phyloP scores from a whole-genome alignment of 345 rosid species.

The Toxicodendron radicans region DNA sequence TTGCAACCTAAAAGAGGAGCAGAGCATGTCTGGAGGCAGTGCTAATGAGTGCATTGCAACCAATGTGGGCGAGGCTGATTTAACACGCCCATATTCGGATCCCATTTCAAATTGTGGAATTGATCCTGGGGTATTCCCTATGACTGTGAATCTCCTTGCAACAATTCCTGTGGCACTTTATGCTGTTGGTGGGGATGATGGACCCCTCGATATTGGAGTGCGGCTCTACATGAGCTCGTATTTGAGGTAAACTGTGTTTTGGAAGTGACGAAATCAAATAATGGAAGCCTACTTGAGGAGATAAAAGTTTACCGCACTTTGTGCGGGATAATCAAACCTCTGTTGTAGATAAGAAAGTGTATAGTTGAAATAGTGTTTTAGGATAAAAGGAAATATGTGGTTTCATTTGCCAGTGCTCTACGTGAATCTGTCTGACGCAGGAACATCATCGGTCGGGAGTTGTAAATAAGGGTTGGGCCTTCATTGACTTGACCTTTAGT shows the following conservation, averaged over 20 bases:
- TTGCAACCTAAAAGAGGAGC: constrained; percentile 35
- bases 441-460: constrained; percentile 26
- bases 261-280: neutral
- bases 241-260: constrained; percentile 30
- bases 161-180: constrained; percentile 79
- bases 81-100: constrained; percentile 6
- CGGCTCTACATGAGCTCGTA: constrained; percentile 79
- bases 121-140: constrained; percentile 63
- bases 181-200: constrained; percentile 80
- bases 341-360: constrained; percentile 40
- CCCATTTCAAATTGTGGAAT: constrained; percentile 26
- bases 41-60: constrained; percentile 7
- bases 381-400: neutral
- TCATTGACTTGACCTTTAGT: constrained; percentile 26
- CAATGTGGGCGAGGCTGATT: constrained; percentile 2
- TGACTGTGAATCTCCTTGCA: constrained; percentile 63
- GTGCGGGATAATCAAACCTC: constrained; percentile 16
- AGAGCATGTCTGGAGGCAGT: constrained; percentile 13
- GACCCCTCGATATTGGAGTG: constrained; percentile 71
- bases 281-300: constrained; percentile 18
- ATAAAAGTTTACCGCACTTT: neutral
- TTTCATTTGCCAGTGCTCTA: constrained; percentile 4
- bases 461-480: constrained; percentile 31
- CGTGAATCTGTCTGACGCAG: neutral
- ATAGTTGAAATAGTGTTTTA: constrained; percentile 27